phyloP scores from a whole-genome alignment of 257 asterid species.

The Capsicum baccatum region DNA sequence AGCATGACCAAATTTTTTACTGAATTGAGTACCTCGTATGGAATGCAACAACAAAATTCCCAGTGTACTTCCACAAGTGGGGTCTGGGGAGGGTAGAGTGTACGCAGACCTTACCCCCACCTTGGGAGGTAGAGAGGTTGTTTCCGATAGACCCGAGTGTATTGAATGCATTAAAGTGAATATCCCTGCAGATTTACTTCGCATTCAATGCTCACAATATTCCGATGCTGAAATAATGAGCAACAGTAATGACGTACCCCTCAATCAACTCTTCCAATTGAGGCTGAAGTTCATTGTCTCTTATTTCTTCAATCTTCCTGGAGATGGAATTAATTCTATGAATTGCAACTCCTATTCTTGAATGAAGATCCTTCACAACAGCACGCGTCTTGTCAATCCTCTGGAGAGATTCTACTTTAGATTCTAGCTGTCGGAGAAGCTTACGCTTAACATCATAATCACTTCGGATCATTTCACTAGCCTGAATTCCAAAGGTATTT shows the following conservation, averaged over 20 bases:
- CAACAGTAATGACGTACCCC: constrained; percentile 60
- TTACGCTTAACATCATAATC: constrained; percentile 77
- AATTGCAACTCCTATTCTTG: constrained; percentile 87
- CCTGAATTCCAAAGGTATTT: constrained; percentile 53
- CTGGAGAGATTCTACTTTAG: constrained; percentile 52
- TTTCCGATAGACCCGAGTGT: too few species aligned
- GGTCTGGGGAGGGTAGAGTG: too few species aligned
- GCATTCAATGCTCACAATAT: not conserved
- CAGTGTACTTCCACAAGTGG: too few species aligned
- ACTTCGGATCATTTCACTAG: constrained; percentile 68
- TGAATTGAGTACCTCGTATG: not conserved
- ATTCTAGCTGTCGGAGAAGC: constrained; percentile 80
- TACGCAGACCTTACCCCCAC: too few species aligned
- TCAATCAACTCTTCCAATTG: constrained; percentile 96
- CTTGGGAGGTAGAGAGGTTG: too few species aligned
- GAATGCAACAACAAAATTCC: not conserved
- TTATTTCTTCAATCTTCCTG: constrained; percentile 81
- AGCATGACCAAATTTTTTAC: not conserved
- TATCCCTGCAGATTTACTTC: not conserved
- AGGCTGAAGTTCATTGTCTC: constrained; percentile 92
- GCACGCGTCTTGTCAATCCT: constrained; percentile 85
- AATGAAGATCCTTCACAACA: constrained; percentile 85
- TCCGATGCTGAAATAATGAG: constrained; percentile 23
- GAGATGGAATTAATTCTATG: constrained; percentile 85
- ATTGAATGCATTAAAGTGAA: not conserved